Evolutionary conservation across 768 basidiomycete species (phyloP), one percentile per base, ranked within the genome.

Genomic region (Clavaria fumosa): DNA sequence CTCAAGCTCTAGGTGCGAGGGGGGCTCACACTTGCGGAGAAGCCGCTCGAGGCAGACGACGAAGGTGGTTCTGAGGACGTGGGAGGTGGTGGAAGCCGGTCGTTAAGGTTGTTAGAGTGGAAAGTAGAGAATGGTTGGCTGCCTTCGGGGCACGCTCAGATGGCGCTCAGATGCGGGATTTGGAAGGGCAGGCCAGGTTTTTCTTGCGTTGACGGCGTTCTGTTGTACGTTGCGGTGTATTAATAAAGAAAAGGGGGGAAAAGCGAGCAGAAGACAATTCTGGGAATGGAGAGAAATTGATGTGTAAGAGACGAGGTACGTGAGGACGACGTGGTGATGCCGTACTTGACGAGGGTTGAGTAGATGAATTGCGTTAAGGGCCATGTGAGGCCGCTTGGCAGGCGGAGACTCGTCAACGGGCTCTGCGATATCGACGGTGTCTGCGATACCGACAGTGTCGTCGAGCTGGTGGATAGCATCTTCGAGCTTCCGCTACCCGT

Each of bases 281-380:
- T n/a, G n/a, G n/a, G n/a, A n/a, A n/a, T n/a, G n/a, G n/a, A n/a
- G n/a, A n/a, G n/a, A n/a, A n/a, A n/a, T n/a, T n/a, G n/a, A n/a
- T n/a, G n/a, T n/a, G n/a, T n/a, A n/a, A n/a, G n/a, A n/a, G n/a
- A n/a, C n/a, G n/a, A n/a, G n/a, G n/a, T n/a, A n/a, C n/a, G n/a
- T n/a, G n/a, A n/a, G n/a, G n/a, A n/a, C n/a, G n/a, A n/a, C 10
- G 66, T 56, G 48, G 64, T 72, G 28, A 79, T 69, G 4, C 78
- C 78, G 51, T 85, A 82, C 57, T 83, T 86, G 31, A 77, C 68
- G 31, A 88, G 63, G 2, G 79, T 79, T 1, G 82, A 75, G 53
- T 85, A 88, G 2, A 88, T 51, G 1, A 79, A 77, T 10, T 65
- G 72, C 35, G 63, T 52, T n/a, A n/a, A n/a, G n/a, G n/a, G n/a